Evolutionary conservation across 2,329 filamentous ascomycete genomes (phyloP).

Genomic region (Trichoderma sp.): DNA sequence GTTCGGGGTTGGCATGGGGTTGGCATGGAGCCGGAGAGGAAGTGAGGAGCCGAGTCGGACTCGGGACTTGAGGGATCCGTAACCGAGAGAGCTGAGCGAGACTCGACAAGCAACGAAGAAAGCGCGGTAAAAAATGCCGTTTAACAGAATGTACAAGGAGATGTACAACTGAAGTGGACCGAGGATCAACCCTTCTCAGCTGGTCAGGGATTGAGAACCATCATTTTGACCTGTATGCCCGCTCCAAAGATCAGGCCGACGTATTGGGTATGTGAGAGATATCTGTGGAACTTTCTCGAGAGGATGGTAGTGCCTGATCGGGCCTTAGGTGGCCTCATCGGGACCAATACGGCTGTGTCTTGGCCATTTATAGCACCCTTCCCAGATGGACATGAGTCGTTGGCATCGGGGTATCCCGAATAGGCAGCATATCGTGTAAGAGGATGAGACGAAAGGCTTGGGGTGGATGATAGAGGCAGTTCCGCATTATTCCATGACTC

Average conservation of each 20-base stretch:
- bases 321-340: not conserved
- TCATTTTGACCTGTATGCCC: not conserved
- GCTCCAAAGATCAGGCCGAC: not conserved
- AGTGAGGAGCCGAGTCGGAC: not conserved
- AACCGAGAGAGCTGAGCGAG: not conserved
- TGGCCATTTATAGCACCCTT: conserved; percentile 5
- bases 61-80: not conserved
- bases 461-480: conserved; percentile 1
- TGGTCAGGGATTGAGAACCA: conserved; percentile 4
- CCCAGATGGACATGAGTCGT: not conserved
- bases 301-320: not conserved
- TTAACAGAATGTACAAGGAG: not conserved
- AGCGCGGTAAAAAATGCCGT: not conserved
- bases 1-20: not conserved
- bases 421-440: not conserved
- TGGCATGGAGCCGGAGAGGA: not conserved
- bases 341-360: not conserved
- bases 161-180: not conserved
- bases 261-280: not conserved
- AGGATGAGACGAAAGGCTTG: not conserved
- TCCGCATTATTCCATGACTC: not conserved
- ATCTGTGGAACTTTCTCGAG: not conserved
- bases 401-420: conserved; percentile 1
- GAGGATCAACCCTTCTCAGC: conserved; percentile 19
- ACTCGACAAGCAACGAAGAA: not conserved